Conservation (phyloP, 1,284 basidiomycete genomes). For the Leccinum subspadiceum region DNA sequence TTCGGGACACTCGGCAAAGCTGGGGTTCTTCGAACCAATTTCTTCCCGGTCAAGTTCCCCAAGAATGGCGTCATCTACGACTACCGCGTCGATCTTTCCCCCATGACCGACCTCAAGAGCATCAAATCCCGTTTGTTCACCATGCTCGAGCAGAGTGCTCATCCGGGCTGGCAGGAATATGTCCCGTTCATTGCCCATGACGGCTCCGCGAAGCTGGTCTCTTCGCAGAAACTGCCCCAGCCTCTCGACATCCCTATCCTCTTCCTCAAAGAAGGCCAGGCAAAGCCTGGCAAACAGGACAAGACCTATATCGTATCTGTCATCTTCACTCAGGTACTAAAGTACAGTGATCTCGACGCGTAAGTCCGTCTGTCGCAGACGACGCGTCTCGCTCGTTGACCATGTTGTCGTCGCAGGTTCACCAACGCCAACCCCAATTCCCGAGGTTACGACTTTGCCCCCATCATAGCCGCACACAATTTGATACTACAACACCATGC, state of each 20-base stretch:
- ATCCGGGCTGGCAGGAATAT: conserved; percentile 40
- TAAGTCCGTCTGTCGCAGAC: too few species aligned
- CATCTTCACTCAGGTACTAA: too few species aligned
- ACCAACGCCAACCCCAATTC: too few species aligned
- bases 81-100: conserved; percentile 25
- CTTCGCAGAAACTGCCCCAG: conserved; percentile 53
- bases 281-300: conserved; percentile 39
- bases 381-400: too few species aligned
- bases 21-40: too few species aligned
- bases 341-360: too few species aligned
- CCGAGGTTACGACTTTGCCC: too few species aligned
- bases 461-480: too few species aligned
- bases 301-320: conserved; percentile 25
- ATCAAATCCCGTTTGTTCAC: conserved; percentile 54
- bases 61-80: too few species aligned
- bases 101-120: conserved; percentile 47
- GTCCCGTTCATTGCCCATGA: conserved; percentile 61
- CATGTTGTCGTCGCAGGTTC: too few species aligned
- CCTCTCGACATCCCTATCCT: conserved; percentile 49
- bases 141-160: conserved; percentile 49
- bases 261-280: conserved; percentile 57
- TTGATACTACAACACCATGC: too few species aligned
- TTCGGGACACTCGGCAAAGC: conserved; percentile 55
- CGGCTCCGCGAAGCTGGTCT: conserved; percentile 53
- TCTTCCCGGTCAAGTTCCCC: too few species aligned